A percentile compares a stretch with the other conserved stretches of the same genome.
These are phyloP conservation scores for Novymonas esmeraldas DNA, from an alignment of 208 protist species.

Conservation along the genomic window DNA sequence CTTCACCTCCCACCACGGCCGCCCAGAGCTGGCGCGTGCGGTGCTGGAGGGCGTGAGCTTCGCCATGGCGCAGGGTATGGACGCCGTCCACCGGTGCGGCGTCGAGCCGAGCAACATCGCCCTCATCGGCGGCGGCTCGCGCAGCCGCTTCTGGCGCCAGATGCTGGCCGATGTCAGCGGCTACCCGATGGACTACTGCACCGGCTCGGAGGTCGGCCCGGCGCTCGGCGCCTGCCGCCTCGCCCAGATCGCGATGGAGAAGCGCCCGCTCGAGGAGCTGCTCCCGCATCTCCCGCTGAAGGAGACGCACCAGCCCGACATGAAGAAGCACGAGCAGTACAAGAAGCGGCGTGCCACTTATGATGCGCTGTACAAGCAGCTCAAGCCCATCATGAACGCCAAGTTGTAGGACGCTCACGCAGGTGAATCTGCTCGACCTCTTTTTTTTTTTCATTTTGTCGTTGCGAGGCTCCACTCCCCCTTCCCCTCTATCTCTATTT, in stretches of 20 bases:
- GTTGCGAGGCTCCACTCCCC: neutral
- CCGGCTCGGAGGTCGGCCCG: conserved; percentile 66
- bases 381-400: conserved; percentile 59
- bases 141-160: conserved; percentile 76
- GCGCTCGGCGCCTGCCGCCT: conserved; percentile 69
- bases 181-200: conserved; percentile 65
- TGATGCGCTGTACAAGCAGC: conserved; percentile 57
- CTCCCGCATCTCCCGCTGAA: conserved; percentile 57
- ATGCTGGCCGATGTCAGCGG: conserved; percentile 77
- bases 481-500: neutral
- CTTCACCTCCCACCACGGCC: conserved; percentile 64
- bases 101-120: conserved; percentile 60
- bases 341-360: conserved; percentile 54
- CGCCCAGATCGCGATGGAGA: conserved; percentile 70
- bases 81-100: conserved; percentile 73
- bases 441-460: neutral
- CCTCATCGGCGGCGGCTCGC: conserved; percentile 70
- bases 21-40: conserved; percentile 56
- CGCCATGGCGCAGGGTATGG: conserved; percentile 73
- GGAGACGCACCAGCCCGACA: conserved; percentile 61
- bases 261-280: conserved; percentile 51
- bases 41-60: conserved; percentile 82
- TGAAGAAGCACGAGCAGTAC: conserved; percentile 57
- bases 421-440: too few relatives aligned
- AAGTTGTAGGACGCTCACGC: conserved; percentile 40